Conservation (phyloP, 2,329 filamentous ascomycete genomes). For the Fusarium paranaense region DNA sequence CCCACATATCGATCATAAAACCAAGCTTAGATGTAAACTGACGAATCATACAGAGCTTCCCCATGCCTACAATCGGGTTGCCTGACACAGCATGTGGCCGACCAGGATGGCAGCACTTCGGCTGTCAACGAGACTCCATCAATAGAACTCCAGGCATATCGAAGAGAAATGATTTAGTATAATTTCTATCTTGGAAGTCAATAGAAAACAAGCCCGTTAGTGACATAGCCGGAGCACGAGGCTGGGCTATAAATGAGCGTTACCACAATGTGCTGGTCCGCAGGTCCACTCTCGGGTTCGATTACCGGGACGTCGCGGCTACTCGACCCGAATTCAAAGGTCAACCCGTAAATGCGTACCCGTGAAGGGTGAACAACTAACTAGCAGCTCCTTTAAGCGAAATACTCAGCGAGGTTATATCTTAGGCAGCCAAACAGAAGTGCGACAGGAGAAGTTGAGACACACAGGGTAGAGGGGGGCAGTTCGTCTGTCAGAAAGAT, state of each 20-base stretch:
- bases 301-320: background rate
- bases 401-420: background rate
- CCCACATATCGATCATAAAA: background rate
- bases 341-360: background rate
- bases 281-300: background rate
- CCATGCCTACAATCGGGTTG: background rate
- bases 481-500: background rate
- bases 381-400: background rate
- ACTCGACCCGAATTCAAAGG: background rate
- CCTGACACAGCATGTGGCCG: background rate
- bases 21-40: accelerated
- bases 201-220: no score
- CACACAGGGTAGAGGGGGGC: background rate
- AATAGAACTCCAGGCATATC: background rate
- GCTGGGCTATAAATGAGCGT: background rate
- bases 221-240: background rate
- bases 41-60: background rate
- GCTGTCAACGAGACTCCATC: background rate
- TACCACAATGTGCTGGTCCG: accelerated
- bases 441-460: no score
- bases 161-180: background rate
- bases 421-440: background rate
- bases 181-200: background rate
- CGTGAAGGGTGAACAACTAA: background rate
- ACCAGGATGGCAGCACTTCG: background rate